Base-by-base conservation (phyloP, 2,329 filamentous ascomycete genomes). In the Chrysosporium queenslandicum region DNA sequence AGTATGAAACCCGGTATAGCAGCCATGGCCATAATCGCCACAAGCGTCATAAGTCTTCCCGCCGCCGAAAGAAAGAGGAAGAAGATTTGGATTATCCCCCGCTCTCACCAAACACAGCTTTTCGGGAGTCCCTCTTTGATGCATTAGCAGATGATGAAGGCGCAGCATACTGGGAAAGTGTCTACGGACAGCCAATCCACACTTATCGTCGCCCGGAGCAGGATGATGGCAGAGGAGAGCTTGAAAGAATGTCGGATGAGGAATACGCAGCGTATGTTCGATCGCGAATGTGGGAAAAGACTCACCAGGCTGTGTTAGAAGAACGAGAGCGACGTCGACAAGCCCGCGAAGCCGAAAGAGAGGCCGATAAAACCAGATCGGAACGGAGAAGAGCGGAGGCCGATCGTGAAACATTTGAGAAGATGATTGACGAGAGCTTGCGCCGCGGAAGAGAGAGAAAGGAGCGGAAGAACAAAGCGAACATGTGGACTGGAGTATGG, bases 111-210 rank as follows among this genome's bases (percentile, higher is more conserved):
- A 83, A 88, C 37, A 74, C 78, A 0, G 88, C 91, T 0, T 98
- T 98, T 67, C 83, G 87, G 27, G 87, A 94, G 67, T 95, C 89
- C 0, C 82, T 98, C 4, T 97, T 97, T 71, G 92, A 98, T 67
- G 92, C 92, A 29, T 84, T 98, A 69, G 91, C 89, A 34, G 92
- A 98, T 68, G 91, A 97, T 64, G 92, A 98, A 70, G 92, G 91
- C 43, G 92, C 92, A 1, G 80, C 82, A 6, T 98, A 92, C 72
- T 98, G 92, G 92, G 85, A 96, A 67, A 81, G 81, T 14, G 87
- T 98, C n/a, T 98, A 97, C 69, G 90, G 89, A 0, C 91, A 97
- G 66, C 91, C 92, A 0, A 85, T 97, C 46, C 89, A 96, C 68
- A 79, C 81, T 5, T 96, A 94, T 65, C 66, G 79, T 0, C 74